A percentile compares a stretch with the other conserved stretches of the same genome.
phyloP scores from a whole-genome alignment of 2,329 filamentous ascomycete genomes.

The Epichloe bromicola region DNA sequence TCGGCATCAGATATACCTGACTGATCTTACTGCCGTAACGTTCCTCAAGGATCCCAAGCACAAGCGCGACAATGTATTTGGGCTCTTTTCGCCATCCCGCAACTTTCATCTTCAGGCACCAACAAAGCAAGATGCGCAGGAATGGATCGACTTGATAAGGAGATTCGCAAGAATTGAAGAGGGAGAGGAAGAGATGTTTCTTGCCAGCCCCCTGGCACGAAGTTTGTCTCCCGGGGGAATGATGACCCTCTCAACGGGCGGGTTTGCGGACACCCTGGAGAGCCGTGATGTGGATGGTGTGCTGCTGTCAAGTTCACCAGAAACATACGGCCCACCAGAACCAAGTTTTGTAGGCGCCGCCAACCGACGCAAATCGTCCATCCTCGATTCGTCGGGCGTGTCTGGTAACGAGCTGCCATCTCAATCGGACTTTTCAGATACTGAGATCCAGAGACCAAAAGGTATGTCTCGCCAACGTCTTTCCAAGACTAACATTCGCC shows the following conservation, averaged over 20 bases:
- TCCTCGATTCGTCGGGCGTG: conserved; percentile 49
- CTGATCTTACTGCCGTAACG: conserved; percentile 83
- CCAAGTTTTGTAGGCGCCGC: conserved; percentile 20
- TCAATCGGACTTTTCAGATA: conserved; percentile 78
- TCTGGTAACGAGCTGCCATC: conserved; percentile 59
- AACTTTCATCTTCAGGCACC: conserved; percentile 83
- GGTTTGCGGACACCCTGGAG: conserved; percentile 4
- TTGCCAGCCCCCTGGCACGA: conserved; percentile 52
- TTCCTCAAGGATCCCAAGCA: conserved; percentile 81
- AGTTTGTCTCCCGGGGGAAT: conserved; percentile 26
- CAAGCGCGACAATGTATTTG: conserved; percentile 78
- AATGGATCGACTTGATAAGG: conserved; percentile 78
- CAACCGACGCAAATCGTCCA: conserved; percentile 44
- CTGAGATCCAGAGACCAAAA: conserved; percentile 34
- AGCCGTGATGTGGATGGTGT: conserved; percentile 27
- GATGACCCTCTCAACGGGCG: conserved; percentile 1
- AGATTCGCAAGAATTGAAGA: conserved; percentile 72
- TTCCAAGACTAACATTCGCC: neutral
- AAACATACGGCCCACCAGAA: conserved; percentile 29
- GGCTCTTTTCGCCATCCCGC: conserved; percentile 76
- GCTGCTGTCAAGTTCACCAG: conserved; percentile 46
- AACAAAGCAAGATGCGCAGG: conserved; percentile 60
- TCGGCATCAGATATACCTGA: conserved; percentile 74
- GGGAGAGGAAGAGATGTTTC: conserved; percentile 71
- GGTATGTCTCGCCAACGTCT: conserved; percentile 13